Percentiles rank a stretch among this genome's conserved stretches.
Evolutionary conservation across 1,139 yeast species (phyloP).

Genomic region (Kodamaea fungicola): DNA sequence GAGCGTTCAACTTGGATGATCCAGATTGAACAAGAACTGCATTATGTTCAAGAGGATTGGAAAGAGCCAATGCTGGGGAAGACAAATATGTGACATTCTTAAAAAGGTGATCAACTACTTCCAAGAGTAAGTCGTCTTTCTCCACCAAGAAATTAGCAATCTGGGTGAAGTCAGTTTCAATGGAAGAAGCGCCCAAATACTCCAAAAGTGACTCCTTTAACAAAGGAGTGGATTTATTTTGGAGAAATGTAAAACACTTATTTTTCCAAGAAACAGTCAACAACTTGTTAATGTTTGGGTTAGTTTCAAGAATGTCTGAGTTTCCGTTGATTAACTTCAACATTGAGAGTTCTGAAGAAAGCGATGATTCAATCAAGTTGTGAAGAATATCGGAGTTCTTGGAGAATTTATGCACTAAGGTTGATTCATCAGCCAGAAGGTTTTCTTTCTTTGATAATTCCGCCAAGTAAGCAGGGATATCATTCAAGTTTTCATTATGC

Average conservation of each 20-base stretch:
- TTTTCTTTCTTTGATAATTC: slow-evolving; percentile 9
- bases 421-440: slow-evolving; percentile 9
- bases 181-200: slow-evolving; percentile 10
- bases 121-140: slow-evolving; percentile 6
- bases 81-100: slow-evolving; percentile 12
- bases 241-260: slow-evolving; percentile 12
- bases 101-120: slow-evolving; percentile 10
- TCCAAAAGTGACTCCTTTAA: slow-evolving; percentile 7
- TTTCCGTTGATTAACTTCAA: slow-evolving; percentile 6
- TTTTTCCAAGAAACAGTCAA: slow-evolving; percentile 9
- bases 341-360: slow-evolving; percentile 5
- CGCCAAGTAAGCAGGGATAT: slow-evolving; percentile 9
- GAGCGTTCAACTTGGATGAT: background rate
- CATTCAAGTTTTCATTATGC: slow-evolving; percentile 8
- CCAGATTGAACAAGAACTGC: slow-evolving; percentile 26
- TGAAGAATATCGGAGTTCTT: slow-evolving; percentile 14
- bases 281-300: slow-evolving; percentile 4
- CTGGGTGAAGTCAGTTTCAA: slow-evolving; percentile 13
- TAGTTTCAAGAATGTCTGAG: background rate
- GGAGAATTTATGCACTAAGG: slow-evolving; percentile 24
- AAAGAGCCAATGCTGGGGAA: slow-evolving; percentile 30
- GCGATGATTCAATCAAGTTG: slow-evolving; percentile 9
- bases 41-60: slow-evolving; percentile 44
- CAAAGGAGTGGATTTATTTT: slow-evolving; percentile 2
- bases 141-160: slow-evolving; percentile 14